These are phyloP conservation scores for Hirsutella minnesotensis DNA, from an alignment of 2,329 filamentous ascomycete species.

Conservation along the genomic window DNA sequence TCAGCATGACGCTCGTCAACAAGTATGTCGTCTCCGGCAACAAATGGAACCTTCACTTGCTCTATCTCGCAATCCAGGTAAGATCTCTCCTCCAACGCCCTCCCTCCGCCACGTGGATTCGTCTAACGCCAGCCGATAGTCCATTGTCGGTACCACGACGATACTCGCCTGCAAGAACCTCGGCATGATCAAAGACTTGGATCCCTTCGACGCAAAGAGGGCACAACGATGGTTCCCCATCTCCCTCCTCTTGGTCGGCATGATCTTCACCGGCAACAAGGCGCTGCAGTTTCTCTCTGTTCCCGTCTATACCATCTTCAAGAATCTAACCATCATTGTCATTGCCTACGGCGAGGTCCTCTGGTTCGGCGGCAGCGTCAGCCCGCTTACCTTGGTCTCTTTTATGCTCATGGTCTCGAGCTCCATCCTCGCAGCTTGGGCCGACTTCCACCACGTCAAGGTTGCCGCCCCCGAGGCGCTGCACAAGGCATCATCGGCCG, in stretches of 20 bases:
- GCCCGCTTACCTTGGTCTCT: conserved; percentile 74
- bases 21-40: conserved; percentile 92
- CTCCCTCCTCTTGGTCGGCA: conserved; percentile 87
- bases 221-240: conserved; percentile 97
- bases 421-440: conserved; percentile 91
- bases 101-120: not conserved
- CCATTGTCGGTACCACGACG: conserved; percentile 74
- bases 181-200: conserved; percentile 70
- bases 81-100: conserved; percentile 14
- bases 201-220: conserved; percentile 76
- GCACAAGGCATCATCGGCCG: conserved; percentile 58
- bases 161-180: conserved; percentile 73
- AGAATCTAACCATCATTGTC: conserved; percentile 97
- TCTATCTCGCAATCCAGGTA: conserved; percentile 89
- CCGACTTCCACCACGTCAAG: conserved; percentile 82
- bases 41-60: conserved; percentile 92
- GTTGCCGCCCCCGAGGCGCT: conserved; percentile 42
- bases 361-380: conserved; percentile 93
- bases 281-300: conserved; percentile 94
- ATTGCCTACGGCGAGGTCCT: conserved; percentile 97
- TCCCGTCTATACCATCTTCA: conserved; percentile 98
- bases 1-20: conserved; percentile 99
- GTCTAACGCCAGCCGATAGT: conserved; percentile 37
- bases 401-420: conserved; percentile 96
- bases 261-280: conserved; percentile 98